Conservation (phyloP, 495 filamentous ascomycete genomes). For the Lophium mytilinum region DNA sequence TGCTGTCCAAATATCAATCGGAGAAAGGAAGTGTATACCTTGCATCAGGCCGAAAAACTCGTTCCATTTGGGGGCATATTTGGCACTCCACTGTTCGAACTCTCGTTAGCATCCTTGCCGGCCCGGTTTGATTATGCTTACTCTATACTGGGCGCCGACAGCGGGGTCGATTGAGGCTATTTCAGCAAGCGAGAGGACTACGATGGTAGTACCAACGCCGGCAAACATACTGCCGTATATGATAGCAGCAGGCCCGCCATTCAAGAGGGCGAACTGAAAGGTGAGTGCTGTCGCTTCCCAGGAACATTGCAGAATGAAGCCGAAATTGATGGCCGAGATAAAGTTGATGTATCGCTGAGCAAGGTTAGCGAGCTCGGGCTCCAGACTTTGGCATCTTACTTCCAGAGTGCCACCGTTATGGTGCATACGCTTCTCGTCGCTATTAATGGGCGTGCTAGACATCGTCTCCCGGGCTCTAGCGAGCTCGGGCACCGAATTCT, state of each 20-base stretch:
- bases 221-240: constrained; percentile 27
- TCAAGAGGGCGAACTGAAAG: constrained; percentile 14
- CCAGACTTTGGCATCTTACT: neutral
- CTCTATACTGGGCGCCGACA: constrained; percentile 13
- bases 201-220: constrained; percentile 17
- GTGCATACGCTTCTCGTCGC: neutral
- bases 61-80: constrained; percentile 35
- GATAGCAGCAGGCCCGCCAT: constrained; percentile 30
- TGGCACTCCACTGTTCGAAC: constrained; percentile 2
- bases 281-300: constrained; percentile 23
- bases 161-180: constrained; percentile 32
- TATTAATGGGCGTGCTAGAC: no score
- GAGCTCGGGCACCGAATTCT: no score
- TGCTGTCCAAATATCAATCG: neutral
- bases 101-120: no score
- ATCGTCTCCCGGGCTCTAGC: neutral
- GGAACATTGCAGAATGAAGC: constrained; percentile 15
- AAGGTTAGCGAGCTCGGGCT: neutral
- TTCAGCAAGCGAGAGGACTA: constrained; percentile 29
- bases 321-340: constrained; percentile 15
- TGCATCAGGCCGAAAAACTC: constrained; percentile 21
- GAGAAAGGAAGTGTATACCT: neutral
- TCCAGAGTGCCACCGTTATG: neutral
- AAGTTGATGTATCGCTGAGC: constrained; percentile 16
- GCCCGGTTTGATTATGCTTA: neutral